phyloP scores from a whole-genome alignment of 352 stramenopile species.

The Peronosclerospora sorghi region DNA sequence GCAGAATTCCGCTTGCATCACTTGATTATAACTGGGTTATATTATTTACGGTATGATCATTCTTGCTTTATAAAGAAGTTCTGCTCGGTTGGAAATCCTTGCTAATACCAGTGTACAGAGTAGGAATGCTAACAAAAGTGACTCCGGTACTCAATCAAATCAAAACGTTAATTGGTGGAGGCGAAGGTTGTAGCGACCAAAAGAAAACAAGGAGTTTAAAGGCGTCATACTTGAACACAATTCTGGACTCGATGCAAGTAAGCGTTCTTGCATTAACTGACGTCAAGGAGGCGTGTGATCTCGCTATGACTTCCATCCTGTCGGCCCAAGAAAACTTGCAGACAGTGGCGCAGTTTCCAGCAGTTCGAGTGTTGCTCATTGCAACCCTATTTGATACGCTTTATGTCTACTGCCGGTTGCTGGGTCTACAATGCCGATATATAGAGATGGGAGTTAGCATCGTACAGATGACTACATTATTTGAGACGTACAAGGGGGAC shows the following conservation, averaged over 20 bases:
- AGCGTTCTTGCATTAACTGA: slow-evolving; percentile 29
- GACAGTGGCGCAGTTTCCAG: slow-evolving; percentile 20
- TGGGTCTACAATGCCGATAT: slow-evolving; percentile 48
- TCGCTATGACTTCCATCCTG: slow-evolving; percentile 45
- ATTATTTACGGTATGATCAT: slow-evolving; percentile 31
- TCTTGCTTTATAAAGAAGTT: neutral
- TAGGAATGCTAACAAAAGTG: slow-evolving; percentile 35
- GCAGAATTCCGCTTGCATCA: slow-evolving; percentile 40
- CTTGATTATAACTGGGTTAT: slow-evolving; percentile 46
- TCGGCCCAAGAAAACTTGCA: slow-evolving; percentile 39
- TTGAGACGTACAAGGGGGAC: slow-evolving; percentile 30
- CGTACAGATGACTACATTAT: slow-evolving; percentile 47
- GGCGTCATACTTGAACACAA: slow-evolving; percentile 36
- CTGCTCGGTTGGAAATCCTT: neutral
- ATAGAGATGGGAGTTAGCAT: slow-evolving; percentile 52
- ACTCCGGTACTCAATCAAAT: slow-evolving; percentile 31
- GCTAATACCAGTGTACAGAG: slow-evolving; percentile 15
- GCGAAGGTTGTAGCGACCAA: slow-evolving; percentile 1
- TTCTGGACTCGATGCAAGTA: slow-evolving; percentile 42
- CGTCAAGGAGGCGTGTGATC: slow-evolving; percentile 27
- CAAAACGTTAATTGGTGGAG: slow-evolving; percentile 10
- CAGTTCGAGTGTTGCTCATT: slow-evolving; percentile 38
- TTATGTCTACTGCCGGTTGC: slow-evolving; percentile 44
- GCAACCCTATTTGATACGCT: slow-evolving; percentile 62
- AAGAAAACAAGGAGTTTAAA: slow-evolving; percentile 8